Evolutionary conservation across 1,139 yeast species (phyloP), one percentile per base, ranked within the genome.

Genomic region (Taiozyma sp.): DNA sequence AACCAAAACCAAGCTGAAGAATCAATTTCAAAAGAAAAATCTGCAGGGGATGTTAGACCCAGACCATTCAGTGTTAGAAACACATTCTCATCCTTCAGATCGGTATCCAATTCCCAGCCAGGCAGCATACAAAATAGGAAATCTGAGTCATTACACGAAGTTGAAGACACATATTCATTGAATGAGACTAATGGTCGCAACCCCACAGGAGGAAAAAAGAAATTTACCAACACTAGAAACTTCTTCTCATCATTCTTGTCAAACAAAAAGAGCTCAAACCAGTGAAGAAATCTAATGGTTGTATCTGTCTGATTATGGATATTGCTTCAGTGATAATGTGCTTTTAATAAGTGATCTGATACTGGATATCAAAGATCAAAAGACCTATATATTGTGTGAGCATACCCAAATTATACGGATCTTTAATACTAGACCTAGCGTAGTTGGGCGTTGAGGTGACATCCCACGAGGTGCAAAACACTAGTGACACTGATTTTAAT

Each of bases 21-120:
- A 11, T 9, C 19, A 21, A 24, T 21, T 6, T 10, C 16, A 7
- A 35, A 22, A 35, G 11, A 6, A 24, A 40, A 6, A 6, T 19
- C 16, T 6, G 19, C 43, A 14, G 19, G 30, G 24, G 30, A 40
- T 40, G 43, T 10, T 13, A 22, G 29, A 14, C 4, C 29, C 9
- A 43, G 35, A 35, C 37, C 47, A 3, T 39, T 43, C 40, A 35
- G 42, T 16, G 22, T 51, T 13, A 53, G 50, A 45, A 47, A 52
- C 4, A 50, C 55, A 2, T 51, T 54, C 24, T 42, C 54, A 2
- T 47, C 53, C 1, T 45, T 54, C 9, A 51, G 44, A 44, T 51
- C 56, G 14, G 10, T 50, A 10, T 52, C 58, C 3, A 50, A 37
- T 21, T 40, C 14, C 3, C 43, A 40, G 7, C 14, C 24, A 13